phyloP scores from a whole-genome alignment of 2,329 filamentous ascomycete species.

The Hawksworthiomyces lignivorus region DNA sequence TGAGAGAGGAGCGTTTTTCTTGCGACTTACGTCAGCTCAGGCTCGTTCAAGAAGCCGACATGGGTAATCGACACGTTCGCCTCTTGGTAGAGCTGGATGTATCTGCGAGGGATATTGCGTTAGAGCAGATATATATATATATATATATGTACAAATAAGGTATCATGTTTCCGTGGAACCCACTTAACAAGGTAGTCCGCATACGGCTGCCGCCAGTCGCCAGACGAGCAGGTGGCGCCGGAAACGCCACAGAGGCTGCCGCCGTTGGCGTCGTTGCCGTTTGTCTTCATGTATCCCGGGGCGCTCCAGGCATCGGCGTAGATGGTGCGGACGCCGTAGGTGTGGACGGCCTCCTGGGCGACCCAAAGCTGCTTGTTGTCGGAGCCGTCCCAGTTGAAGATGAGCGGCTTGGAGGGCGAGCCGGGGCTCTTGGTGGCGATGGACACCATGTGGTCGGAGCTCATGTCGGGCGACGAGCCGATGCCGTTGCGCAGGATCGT shows the following conservation, averaged over 20 bases:
- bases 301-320: conserved; percentile 34
- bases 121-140: not conserved
- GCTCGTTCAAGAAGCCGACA: conserved; percentile 26
- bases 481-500: conserved; percentile 34
- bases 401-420: conserved; percentile 24
- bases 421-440: conserved; percentile 33
- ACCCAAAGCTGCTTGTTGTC: conserved; percentile 40
- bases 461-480: conserved; percentile 20
- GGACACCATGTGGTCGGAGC: conserved; percentile 18
- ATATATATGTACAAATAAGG: not conserved
- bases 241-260: conserved; percentile 30
- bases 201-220: conserved; percentile 34
- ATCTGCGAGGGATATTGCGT: not conserved
- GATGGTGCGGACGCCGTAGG: conserved; percentile 24
- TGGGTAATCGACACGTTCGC: conserved; percentile 19
- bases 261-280: conserved; percentile 27
- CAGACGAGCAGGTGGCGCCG: conserved; percentile 22
- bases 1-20: not conserved
- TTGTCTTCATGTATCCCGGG: conserved; percentile 35
- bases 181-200: conserved; percentile 31
- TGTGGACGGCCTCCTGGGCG: conserved; percentile 32
- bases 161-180: too few relatives aligned
- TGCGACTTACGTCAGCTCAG: conserved; percentile 18
- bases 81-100: conserved; percentile 15
- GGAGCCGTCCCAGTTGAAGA: conserved; percentile 34